These are phyloP conservation scores for Suillus bovinus DNA, from an alignment of 768 basidiomycete species.

Conservation along the genomic window DNA sequence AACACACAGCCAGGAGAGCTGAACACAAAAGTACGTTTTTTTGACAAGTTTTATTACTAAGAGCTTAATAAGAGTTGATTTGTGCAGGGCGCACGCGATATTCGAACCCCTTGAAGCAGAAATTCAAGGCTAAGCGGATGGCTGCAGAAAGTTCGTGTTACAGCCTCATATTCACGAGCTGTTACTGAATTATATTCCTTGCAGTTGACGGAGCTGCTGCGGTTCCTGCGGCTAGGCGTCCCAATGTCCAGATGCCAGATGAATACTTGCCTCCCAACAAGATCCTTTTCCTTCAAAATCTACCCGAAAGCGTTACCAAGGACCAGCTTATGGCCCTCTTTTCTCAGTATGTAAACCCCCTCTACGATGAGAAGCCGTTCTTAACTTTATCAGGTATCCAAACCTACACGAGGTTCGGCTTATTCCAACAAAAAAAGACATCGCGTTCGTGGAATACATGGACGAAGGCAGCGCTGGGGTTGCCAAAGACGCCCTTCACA, in stretches of 20 bases:
- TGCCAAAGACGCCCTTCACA: slow-evolving; percentile 96
- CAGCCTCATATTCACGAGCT: slow-evolving; percentile 7
- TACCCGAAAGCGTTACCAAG: slow-evolving; percentile 91
- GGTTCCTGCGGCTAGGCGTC: slow-evolving; percentile 68
- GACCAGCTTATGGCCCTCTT: slow-evolving; percentile 90
- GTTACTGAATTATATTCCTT: slow-evolving; percentile 8
- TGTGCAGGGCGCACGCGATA: slow-evolving; percentile 73
- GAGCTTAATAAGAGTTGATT: neutral
- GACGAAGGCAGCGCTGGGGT: slow-evolving; percentile 91
- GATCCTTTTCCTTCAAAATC: slow-evolving; percentile 96
- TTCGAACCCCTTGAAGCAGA: slow-evolving; percentile 87
- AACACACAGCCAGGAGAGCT: slow-evolving; percentile 70
- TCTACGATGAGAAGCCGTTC: neutral
- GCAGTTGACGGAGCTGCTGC: slow-evolving; percentile 71
- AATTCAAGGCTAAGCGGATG: slow-evolving; percentile 77
- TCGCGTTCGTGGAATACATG: slow-evolving; percentile 96
- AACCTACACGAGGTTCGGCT: slow-evolving; percentile 97
- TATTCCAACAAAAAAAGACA: slow-evolving; percentile 95
- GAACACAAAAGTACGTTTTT: slow-evolving; percentile 76
- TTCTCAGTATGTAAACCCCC: slow-evolving; percentile 65
- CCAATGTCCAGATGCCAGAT: slow-evolving; percentile 96
- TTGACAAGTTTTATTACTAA: neutral
- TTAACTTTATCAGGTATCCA: slow-evolving; percentile 65
- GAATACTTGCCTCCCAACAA: slow-evolving; percentile 99
- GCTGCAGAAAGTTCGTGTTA: slow-evolving; percentile 69